phyloP scores from a whole-genome alignment of 225 moss, liverwort and hornwort genomes.

The Bryum argenteum region DNA sequence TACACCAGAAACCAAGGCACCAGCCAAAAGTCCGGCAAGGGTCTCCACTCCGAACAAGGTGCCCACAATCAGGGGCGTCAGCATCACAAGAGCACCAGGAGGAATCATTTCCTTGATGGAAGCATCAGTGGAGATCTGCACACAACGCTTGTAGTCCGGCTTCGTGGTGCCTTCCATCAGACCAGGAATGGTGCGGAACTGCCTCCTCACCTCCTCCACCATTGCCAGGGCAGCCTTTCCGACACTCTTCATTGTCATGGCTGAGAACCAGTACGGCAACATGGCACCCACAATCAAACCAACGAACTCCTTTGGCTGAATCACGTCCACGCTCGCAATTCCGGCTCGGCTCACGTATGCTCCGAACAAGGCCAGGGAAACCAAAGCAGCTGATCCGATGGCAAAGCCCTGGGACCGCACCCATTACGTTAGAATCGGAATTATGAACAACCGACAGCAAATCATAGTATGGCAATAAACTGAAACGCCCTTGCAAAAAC shows the following conservation, averaged over 20 bases:
- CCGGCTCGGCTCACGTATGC: conserved; percentile 93
- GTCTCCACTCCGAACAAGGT: conserved; percentile 87
- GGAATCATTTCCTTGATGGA: conserved; percentile 95
- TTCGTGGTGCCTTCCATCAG: conserved; percentile 82
- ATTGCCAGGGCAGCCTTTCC: conserved; percentile 95
- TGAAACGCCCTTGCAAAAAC: too few relatives aligned
- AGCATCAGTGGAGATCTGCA: conserved; percentile 87
- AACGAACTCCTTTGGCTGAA: conserved; percentile 87
- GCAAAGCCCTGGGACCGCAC: conserved; percentile 48
- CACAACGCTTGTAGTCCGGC: conserved; percentile 96
- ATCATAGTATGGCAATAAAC: too few relatives aligned
- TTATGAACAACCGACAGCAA: too few relatives aligned
- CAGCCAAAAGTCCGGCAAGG: conserved; percentile 77
- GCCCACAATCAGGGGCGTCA: conserved; percentile 81
- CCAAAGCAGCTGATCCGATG: conserved; percentile 64
- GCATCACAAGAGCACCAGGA: conserved; percentile 88
- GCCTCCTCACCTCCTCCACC: conserved; percentile 96
- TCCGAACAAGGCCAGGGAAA: conserved; percentile 81
- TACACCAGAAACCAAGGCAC: conserved; percentile 92
- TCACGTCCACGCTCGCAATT: conserved; percentile 77
- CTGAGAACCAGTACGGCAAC: conserved; percentile 95
- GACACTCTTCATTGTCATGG: conserved; percentile 98
- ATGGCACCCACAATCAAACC: conserved; percentile 87
- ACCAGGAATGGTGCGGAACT: conserved; percentile 72
- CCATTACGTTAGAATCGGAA: too few relatives aligned